Percentiles rank a stretch among this genome's conserved stretches.
phyloP scores from a whole-genome alignment of 1,139 yeast genomes.

The Keqinozyma sinolaborantium region DNA sequence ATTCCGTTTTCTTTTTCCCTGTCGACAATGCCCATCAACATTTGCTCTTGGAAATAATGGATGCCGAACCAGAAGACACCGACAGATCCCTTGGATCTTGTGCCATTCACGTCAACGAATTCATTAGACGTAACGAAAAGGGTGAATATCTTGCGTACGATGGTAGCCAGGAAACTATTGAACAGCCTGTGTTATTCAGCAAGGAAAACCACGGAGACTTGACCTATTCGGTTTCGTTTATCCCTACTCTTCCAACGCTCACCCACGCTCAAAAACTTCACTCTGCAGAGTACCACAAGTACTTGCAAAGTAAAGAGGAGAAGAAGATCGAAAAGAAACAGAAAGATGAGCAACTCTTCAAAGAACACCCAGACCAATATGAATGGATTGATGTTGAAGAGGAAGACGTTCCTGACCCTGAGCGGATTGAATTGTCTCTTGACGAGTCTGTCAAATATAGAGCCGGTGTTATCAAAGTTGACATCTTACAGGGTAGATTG shows the following conservation, averaged over 20 bases:
- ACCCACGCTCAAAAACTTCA: constrained; percentile 51
- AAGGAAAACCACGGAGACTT: constrained; percentile 48
- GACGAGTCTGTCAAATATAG: constrained; percentile 51
- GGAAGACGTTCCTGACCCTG: constrained; percentile 40
- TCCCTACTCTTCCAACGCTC: constrained; percentile 62
- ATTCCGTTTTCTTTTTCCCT: constrained; percentile 60
- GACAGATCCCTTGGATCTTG: constrained; percentile 65
- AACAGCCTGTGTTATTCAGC: constrained; percentile 43
- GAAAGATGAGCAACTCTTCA: constrained; percentile 46
- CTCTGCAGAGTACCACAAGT: constrained; percentile 29
- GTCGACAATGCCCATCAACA: constrained; percentile 60
- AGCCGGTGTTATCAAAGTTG: constrained; percentile 60
- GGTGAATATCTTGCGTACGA: constrained; percentile 50
- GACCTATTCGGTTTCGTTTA: constrained; percentile 55
- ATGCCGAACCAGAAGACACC: constrained; percentile 58
- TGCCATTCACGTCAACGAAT: constrained; percentile 47
- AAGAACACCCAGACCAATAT: constrained; percentile 56
- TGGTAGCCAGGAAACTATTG: constrained; percentile 43
- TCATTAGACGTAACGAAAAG: constrained; percentile 43
- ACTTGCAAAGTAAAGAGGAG: constrained; percentile 27
- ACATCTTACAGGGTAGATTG: constrained; percentile 47
- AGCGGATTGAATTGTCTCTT: constrained; percentile 47
- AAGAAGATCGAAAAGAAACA: constrained; percentile 31
- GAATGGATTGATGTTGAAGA: constrained; percentile 61
- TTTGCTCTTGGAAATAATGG: constrained; percentile 56